Evolutionary conservation across 495 filamentous ascomycete species (phyloP), one percentile per base, ranked within the genome.

Genomic region (Aspergillus nanangensis): DNA sequence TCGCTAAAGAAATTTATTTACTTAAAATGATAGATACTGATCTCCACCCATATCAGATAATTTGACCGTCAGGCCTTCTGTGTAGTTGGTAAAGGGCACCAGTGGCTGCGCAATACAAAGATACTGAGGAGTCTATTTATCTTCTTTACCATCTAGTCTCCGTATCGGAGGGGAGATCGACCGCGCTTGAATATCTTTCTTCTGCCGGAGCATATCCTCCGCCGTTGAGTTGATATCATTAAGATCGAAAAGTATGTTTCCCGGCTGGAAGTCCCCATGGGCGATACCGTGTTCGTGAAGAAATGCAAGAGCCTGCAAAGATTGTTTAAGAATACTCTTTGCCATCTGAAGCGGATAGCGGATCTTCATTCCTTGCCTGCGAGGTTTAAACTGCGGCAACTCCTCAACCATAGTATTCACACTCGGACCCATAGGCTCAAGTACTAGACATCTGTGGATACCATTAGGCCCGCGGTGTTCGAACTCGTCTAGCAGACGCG

Each of bases 391-490:
- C 24, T 55, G 54, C 22, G 56, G 55, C 32, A 60, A 49, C 49
- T 65, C 55, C 48, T 66, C 60, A 8, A 63, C 56, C 57, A 63
- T 63, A 24, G 36, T 57, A 38, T 56, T 56, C 11, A 62, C 56
- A 59, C 52, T 66, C 8, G 71, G 67, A 22, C 72, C 72, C 66
- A 78, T 66, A 8, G 59, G 56, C 45, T 77, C 68, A 51, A 74
- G 66, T 25, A 77, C 70, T 8, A 79, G 62, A 34, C 75, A 78
- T 10, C 53, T 56, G 50, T 77, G 75, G 7, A 52, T 53, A 2
- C 76, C 75, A 55, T 78, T 78, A 7, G 72, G 74, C 7, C 71
- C 71, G 24, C 43, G 24, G 45, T 71, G 65, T 41, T 69, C 45
- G 44, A 79, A 76, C 10, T 62, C 47, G 31, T 65, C 70, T 24